Percentiles rank a stretch among this genome's conserved stretches.
Evolutionary conservation across 2,329 filamentous ascomycete species (phyloP).

Genomic region (Ophiostoma triangulosporum): DNA sequence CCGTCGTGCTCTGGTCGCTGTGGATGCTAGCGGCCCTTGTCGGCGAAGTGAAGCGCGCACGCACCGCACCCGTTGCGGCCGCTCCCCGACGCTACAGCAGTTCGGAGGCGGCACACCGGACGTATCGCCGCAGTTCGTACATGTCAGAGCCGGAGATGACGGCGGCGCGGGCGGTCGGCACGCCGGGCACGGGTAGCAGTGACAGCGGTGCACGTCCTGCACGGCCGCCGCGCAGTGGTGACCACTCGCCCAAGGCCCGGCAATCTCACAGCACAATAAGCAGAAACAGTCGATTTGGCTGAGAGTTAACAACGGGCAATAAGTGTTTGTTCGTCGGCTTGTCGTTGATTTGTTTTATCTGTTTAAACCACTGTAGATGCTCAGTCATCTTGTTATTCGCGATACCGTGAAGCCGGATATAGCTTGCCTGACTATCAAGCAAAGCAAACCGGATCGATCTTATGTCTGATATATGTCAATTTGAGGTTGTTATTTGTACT

Average conservation of each 20-base stretch:
- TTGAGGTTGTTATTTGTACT: no score
- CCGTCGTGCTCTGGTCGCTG: slow-evolving; percentile 23
- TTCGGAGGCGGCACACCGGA: not conserved
- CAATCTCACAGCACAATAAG: slow-evolving; percentile 5
- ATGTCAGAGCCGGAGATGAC: slow-evolving; percentile 2
- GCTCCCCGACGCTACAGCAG: not conserved
- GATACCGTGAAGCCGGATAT: no score
- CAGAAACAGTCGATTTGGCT: not conserved
- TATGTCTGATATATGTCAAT: no score
- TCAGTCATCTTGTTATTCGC: no score
- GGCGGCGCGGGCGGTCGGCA: not conserved
- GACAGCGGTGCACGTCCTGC: not conserved
- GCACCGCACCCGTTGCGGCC: not conserved
- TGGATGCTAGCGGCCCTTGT: slow-evolving; percentile 24
- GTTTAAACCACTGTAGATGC: no score
- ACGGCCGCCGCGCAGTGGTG: not conserved
- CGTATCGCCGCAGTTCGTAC: not conserved
- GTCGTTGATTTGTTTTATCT: not conserved
- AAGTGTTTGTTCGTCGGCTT: not conserved
- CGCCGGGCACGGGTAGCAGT: not conserved
- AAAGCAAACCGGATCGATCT: no score
- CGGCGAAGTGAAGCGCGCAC: slow-evolving; percentile 18
- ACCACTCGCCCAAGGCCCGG: not conserved
- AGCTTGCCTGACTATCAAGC: no score
- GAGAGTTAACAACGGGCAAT: not conserved